These are phyloP conservation scores for Zymoseptoria pseudotritici DNA, from an alignment of 2,329 filamentous ascomycete genomes.

Conservation along the genomic window DNA sequence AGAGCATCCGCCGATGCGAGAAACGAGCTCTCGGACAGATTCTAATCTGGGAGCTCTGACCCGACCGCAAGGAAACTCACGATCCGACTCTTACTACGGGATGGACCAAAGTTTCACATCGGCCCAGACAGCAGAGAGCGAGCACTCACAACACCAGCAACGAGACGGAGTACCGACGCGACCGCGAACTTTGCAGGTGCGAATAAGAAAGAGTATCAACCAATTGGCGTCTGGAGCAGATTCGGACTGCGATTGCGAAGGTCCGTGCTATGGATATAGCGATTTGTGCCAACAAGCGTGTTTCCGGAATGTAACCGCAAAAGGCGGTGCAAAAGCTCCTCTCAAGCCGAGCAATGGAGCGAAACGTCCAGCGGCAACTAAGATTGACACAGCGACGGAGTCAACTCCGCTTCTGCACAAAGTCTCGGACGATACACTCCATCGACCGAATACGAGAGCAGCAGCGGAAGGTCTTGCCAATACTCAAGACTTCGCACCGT, in stretches of 20 bases:
- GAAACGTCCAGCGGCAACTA: conserved; percentile 17
- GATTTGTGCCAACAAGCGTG: conserved; percentile 56
- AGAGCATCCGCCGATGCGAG: conserved; percentile 15
- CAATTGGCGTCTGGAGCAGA: conserved; percentile 37
- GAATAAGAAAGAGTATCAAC: conserved; percentile 39
- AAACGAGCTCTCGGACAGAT: conserved; percentile 9
- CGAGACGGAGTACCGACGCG: conserved; percentile 16
- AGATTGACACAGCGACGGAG: conserved; percentile 22
- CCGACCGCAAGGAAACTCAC: conserved; percentile 14
- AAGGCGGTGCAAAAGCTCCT: conserved; percentile 11
- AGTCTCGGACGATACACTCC: conserved; percentile 16
- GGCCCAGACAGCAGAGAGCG: neutral
- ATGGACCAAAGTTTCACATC: conserved; percentile 9
- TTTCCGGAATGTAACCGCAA: conserved; percentile 43
- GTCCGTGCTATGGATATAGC: conserved; percentile 55
- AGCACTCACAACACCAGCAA: conserved; percentile 1
- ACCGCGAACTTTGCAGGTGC: conserved; percentile 27
- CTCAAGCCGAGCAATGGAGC: conserved; percentile 16
- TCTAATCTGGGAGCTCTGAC: conserved; percentile 14
- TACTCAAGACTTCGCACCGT: conserved; percentile 6
- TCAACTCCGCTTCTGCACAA: conserved; percentile 24
- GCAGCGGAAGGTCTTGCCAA: conserved; percentile 9
- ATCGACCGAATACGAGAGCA: conserved; percentile 8
- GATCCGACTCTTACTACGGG: conserved; percentile 18
- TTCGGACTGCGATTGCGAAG: conserved; percentile 48